These are phyloP conservation scores for Anthoceros angustus DNA, from an alignment of 225 moss, liverwort and hornwort species.

Conservation along the genomic window DNA sequence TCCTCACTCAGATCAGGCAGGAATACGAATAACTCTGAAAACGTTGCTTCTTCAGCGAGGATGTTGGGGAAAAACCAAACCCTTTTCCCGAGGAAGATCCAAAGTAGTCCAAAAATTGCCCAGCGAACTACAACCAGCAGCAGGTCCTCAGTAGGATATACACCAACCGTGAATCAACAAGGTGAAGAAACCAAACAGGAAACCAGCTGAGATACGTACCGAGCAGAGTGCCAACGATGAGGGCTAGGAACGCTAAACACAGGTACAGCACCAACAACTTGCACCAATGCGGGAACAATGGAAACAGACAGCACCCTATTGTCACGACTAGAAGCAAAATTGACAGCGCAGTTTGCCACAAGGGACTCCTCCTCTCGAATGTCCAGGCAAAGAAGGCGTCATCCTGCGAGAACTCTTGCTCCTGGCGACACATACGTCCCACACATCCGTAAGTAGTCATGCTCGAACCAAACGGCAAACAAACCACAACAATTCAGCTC, in stretches of 20 bases:
- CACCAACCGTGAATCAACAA: not conserved
- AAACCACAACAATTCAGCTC: too few species aligned
- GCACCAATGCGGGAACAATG: slow-evolving; percentile 96
- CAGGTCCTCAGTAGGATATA: not conserved
- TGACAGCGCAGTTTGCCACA: slow-evolving; percentile 89
- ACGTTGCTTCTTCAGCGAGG: slow-evolving; percentile 75
- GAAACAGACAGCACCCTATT: slow-evolving; percentile 87
- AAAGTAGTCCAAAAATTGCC: slow-evolving; percentile 46
- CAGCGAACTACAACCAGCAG: slow-evolving; percentile 42
- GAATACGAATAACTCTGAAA: slow-evolving; percentile 81
- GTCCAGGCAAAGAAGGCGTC: slow-evolving; percentile 97
- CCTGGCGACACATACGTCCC: slow-evolving; percentile 16
- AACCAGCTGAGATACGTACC: slow-evolving; percentile 21
- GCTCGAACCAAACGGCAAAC: too few species aligned
- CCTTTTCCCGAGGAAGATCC: slow-evolving; percentile 76
- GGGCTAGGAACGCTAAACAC: slow-evolving; percentile 69
- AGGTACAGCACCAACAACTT: slow-evolving; percentile 86
- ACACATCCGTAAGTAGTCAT: too few species aligned
- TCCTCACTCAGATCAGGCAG: slow-evolving; percentile 60
- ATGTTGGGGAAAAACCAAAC: slow-evolving; percentile 95
- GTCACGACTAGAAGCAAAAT: slow-evolving; percentile 81
- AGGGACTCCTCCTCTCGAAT: slow-evolving; percentile 72
- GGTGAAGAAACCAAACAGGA: not conserved
- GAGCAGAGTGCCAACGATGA: slow-evolving; percentile 67
- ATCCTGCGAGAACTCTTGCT: slow-evolving; percentile 67